phyloP scores from a whole-genome alignment of 176 grass and related monocot species.

The Hordeum marinum region DNA sequence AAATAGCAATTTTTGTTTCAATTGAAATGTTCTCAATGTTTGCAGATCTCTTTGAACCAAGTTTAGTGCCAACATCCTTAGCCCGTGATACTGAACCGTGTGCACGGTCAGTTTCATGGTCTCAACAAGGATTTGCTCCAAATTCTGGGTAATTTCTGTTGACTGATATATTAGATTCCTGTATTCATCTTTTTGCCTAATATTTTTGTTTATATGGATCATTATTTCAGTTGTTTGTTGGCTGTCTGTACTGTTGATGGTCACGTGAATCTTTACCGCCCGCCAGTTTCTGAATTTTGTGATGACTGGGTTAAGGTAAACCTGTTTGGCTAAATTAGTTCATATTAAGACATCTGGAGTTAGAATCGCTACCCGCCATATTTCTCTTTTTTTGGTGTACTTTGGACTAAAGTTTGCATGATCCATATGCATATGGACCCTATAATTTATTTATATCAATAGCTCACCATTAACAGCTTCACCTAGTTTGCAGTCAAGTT shows the following conservation, averaged over 20 bases:
- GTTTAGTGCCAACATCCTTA: conserved; percentile 68
- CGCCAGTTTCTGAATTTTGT: conserved; percentile 59
- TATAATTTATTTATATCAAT: not conserved
- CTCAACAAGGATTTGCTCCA: conserved; percentile 75
- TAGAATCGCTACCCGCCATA: not conserved
- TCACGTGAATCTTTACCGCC: conserved; percentile 66
- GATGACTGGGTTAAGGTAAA: conserved; percentile 88
- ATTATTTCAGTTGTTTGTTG: conserved; percentile 61
- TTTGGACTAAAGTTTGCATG: conserved; percentile 1
- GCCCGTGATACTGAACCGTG: conserved; percentile 56
- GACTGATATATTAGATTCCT: not conserved
- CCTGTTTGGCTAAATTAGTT: not conserved
- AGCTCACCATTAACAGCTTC: not conserved
- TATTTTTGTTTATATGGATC: conserved; percentile 16
- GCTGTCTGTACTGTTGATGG: conserved; percentile 70
- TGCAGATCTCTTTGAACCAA: conserved; percentile 80
- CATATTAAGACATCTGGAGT: not conserved
- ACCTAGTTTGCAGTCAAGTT: not conserved
- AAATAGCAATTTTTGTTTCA: not conserved
- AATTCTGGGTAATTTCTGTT: conserved; percentile 52
- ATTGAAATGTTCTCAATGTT: not conserved
- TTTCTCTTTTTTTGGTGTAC: conserved; percentile 8
- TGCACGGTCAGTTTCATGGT: conserved; percentile 81
- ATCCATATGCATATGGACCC: not conserved
- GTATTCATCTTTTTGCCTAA: not conserved